A percentile compares a stretch with the other conserved stretches of the same genome.
Conservation (phyloP, 2,329 filamentous ascomycete genomes). For the Sodiomyces alkalinus region DNA sequence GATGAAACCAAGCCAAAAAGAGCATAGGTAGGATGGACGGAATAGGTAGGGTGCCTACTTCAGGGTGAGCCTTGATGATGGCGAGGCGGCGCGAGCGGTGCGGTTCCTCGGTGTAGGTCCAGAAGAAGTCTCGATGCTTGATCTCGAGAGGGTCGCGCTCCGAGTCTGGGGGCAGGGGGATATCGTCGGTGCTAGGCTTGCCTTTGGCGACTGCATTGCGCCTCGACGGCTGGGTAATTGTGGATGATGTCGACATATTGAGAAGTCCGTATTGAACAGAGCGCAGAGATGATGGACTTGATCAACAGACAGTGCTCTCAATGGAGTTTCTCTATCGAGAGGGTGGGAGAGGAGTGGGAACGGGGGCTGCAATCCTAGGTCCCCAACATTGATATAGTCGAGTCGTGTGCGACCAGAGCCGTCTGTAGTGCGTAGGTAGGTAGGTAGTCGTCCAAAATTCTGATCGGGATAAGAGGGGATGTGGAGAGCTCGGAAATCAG, state of each 20-base stretch:
- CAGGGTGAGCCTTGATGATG: constrained; percentile 96
- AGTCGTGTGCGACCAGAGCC: too few species aligned
- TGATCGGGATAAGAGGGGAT: background rate
- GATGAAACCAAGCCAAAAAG: too few species aligned
- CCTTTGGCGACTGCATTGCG: constrained; percentile 9
- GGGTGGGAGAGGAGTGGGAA: background rate
- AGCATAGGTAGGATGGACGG: background rate
- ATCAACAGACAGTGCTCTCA: too few species aligned
- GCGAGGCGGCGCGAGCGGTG: constrained; percentile 80
- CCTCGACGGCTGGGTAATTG: constrained; percentile 17
- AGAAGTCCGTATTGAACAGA: background rate
- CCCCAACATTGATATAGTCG: constrained; percentile 1
- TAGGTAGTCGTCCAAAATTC: too few species aligned
- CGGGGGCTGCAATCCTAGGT: background rate
- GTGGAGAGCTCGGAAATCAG: constrained; percentile 3
- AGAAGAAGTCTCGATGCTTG: constrained; percentile 64
- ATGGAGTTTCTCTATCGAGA: too few species aligned
- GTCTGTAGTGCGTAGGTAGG: too few species aligned
- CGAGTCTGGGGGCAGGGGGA: constrained; percentile 8
- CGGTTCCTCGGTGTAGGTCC: constrained; percentile 98
- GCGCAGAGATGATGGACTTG: background rate
- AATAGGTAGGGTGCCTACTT: constrained; percentile 38
- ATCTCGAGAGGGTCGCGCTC: constrained; percentile 24
- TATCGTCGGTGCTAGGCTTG: constrained; percentile 9
- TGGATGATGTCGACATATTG: constrained; percentile 15